Evolutionary conservation across 768 basidiomycete species (phyloP), one percentile per base, ranked within the genome.

Genomic region (Mycena filopes): DNA sequence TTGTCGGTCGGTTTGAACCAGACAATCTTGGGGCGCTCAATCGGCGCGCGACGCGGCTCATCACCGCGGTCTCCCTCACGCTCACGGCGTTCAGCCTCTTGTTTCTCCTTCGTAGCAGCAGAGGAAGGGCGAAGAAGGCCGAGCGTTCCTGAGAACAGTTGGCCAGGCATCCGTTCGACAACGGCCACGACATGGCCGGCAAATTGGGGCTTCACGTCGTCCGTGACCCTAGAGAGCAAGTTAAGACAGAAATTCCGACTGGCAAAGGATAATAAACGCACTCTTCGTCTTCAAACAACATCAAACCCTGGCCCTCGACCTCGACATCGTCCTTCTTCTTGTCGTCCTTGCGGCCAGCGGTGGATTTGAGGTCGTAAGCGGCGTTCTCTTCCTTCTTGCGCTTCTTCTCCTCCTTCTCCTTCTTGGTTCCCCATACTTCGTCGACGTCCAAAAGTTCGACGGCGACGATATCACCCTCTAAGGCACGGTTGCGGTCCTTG

Each of bases 1-100:
- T 99, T 99, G 82, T 98, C 96, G 28, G 97, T 98, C 5, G 98
- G 98, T 81, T 98, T 97, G 86, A 99, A 99, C 98, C 98, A 99
- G 48, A 99, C 96, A 69, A 99, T 99, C 85, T 98, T 99, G 67
- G 97, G 97, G 42, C 96, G 90, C 76, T 96, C 94, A 46, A 92
- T 89, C 1, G 89, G 88, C 29, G 82, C 84, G 47, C 91, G 90
- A 71, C 91, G 86, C 29, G 91, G 91, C 74, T 95, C 93, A 63
- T 94, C 92, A 45, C 89, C 92, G 66, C 89, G 89, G 74, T 96
- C 95, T 48, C 97, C 98, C 76, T 98, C 98, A 55, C 98, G 91
- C 78, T 99, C 98, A 60, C 96, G 90, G 40, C 98, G 89, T 77
- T 99, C 98, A 28, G 97, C 95, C 68, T 99, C 97, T 75, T 99